A percentile compares a stretch with the other conserved stretches of the same genome.
These are phyloP conservation scores for Phragmites australis DNA, from an alignment of 176 grass and related monocot species.

Conservation along the genomic window DNA sequence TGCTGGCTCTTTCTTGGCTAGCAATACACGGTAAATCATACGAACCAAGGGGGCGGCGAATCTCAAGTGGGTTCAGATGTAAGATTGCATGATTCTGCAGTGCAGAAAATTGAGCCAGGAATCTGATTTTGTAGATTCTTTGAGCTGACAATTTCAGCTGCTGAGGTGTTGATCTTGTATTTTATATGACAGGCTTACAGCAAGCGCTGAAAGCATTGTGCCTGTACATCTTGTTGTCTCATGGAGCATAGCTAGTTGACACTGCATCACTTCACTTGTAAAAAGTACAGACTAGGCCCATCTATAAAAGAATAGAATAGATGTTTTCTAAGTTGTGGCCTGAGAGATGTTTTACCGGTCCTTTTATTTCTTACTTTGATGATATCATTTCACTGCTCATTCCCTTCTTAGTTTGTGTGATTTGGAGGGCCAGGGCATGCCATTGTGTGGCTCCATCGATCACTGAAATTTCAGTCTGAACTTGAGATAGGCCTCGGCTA, in stretches of 20 bases:
- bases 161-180: not conserved
- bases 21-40: not conserved
- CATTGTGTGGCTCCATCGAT: not conserved
- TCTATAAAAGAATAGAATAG: not conserved
- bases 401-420: not conserved
- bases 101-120: not conserved
- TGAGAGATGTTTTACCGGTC: not conserved
- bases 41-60: not conserved
- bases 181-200: conserved; percentile 5
- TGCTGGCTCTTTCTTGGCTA: conserved; percentile 1
- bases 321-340: not conserved
- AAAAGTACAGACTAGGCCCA: conserved; percentile 29
- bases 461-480: too few relatives aligned
- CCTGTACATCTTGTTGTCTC: not conserved
- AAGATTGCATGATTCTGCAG: not conserved
- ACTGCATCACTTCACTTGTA: conserved; percentile 2
- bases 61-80: not conserved
- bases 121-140: not conserved
- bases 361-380: not conserved
- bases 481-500: too few relatives aligned
- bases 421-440: not conserved
- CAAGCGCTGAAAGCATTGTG: conserved; percentile 1
- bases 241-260: not conserved
- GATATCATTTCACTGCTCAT: not conserved
- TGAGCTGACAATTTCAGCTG: conserved; percentile 26